These are phyloP conservation scores for Helminthosporium solani DNA, from an alignment of 2,329 filamentous ascomycete species.

Conservation along the genomic window DNA sequence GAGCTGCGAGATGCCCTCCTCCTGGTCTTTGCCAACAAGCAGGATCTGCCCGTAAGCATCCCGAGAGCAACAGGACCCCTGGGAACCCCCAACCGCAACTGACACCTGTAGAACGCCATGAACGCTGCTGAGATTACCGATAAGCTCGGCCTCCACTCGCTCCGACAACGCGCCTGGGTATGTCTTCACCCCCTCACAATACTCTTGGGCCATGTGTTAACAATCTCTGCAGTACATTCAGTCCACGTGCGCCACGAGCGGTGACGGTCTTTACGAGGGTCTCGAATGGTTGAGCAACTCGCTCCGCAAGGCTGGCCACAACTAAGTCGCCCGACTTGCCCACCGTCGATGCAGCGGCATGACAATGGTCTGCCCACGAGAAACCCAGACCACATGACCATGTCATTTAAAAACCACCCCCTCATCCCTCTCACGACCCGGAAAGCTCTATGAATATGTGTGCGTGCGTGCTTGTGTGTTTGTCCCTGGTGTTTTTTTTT, in stretches of 20 bases:
- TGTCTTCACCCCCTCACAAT: slow-evolving; percentile 48
- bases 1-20: slow-evolving; percentile 96
- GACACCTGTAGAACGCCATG: slow-evolving; percentile 81
- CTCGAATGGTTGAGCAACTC: slow-evolving; percentile 66
- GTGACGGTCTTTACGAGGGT: slow-evolving; percentile 99
- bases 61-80: slow-evolving; percentile 2
- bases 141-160: slow-evolving; percentile 98
- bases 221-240: slow-evolving; percentile 75
- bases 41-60: slow-evolving; percentile 80
- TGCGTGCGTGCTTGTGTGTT: slow-evolving; percentile 28
- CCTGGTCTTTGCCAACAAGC: slow-evolving; percentile 98
- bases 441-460: slow-evolving; percentile 29
- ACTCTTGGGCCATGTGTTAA: slow-evolving; percentile 18
- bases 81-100: slow-evolving; percentile 15
- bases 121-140: slow-evolving; percentile 99
- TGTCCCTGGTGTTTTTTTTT: no score
- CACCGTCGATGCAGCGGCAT: slow-evolving; percentile 22
- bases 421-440: slow-evolving; percentile 18
- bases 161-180: slow-evolving; percentile 99
- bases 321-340: slow-evolving; percentile 34
- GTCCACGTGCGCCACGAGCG: slow-evolving; percentile 98
- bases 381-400: slow-evolving; percentile 8
- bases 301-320: slow-evolving; percentile 55
- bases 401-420: slow-evolving; percentile 12
- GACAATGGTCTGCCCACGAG: slow-evolving; percentile 30